Percentiles rank a stretch among this genome's conserved stretches.
Evolutionary conservation across 225 moss, liverwort and hornwort species (phyloP).

Genomic region (Neckera pumila): DNA sequence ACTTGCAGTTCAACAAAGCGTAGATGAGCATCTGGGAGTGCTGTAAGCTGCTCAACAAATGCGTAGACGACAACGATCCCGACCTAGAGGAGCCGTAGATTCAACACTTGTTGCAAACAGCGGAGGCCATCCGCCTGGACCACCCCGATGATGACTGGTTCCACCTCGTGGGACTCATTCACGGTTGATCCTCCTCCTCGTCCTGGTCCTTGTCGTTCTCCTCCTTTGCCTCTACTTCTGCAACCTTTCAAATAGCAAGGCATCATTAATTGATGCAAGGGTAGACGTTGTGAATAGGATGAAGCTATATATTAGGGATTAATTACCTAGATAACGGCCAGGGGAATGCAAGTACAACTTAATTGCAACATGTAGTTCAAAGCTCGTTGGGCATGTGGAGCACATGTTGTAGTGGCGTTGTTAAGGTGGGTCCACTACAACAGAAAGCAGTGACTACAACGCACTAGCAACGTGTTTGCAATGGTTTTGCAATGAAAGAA

Average conservation of each 20-base stretch:
- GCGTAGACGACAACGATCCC: conserved; percentile 68
- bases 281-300: background rate
- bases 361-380: background rate
- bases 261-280: background rate
- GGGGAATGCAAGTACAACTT: background rate
- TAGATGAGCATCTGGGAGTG: conserved; percentile 57
- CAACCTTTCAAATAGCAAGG: background rate
- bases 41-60: conserved; percentile 61
- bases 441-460: no score
- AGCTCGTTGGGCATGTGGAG: background rate
- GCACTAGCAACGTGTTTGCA: no score
- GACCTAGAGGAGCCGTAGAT: conserved; percentile 70
- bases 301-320: background rate
- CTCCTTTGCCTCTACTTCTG: background rate
- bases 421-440: background rate
- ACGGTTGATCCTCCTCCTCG: conserved; percentile 5
- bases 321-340: background rate
- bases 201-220: background rate
- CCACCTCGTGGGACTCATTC: conserved; percentile 58
- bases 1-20: conserved; percentile 42
- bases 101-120: conserved; percentile 56
- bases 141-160: conserved; percentile 60
- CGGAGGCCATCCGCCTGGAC: conserved; percentile 55
- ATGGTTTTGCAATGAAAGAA: no score
- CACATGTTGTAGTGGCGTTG: background rate